A percentile compares a stretch with the other conserved stretches of the same genome.
These are phyloP conservation scores for Dujonia santamariae DNA, from an alignment of 1,139 yeast species.

Conservation along the genomic window DNA sequence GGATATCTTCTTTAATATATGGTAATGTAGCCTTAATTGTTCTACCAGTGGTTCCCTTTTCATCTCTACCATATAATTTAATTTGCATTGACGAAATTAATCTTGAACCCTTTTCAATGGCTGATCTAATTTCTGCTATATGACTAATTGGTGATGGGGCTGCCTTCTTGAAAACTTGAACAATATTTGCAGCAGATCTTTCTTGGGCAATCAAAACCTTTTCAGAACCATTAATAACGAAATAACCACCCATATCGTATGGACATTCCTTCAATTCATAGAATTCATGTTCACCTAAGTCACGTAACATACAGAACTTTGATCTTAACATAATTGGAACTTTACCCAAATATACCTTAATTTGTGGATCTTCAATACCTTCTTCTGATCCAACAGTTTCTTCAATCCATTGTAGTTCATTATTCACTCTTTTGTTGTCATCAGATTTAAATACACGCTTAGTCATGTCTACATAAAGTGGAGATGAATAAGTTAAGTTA, in stretches of 20 bases:
- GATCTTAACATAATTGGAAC: constrained; percentile 98
- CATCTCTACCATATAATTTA: constrained; percentile 83
- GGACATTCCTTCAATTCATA: constrained; percentile 98
- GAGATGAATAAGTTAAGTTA: constrained; percentile 93
- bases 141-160: constrained; percentile 97
- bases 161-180: constrained; percentile 96
- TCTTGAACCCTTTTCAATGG: constrained; percentile 94
- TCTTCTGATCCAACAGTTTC: constrained; percentile 54
- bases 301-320: constrained; percentile 90
- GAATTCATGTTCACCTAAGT: constrained; percentile 89
- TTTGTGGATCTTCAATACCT: constrained; percentile 56
- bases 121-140: constrained; percentile 94
- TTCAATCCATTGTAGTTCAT: constrained; percentile 74
- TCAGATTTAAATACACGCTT: constrained; percentile 83
- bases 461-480: constrained; percentile 93
- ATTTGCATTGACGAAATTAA: constrained; percentile 92
- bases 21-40: constrained; percentile 96
- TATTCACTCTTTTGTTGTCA: constrained; percentile 57
- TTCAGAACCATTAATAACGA: constrained; percentile 96
- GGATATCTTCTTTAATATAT: constrained; percentile 93
- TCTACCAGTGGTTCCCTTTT: constrained; percentile 66
- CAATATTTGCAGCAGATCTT: constrained; percentile 96
- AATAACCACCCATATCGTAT: constrained; percentile 99
- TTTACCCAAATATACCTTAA: constrained; percentile 88
- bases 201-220: constrained; percentile 98